Conservation (phyloP, 2,329 filamentous ascomycete species). For the Beauveria sp. region DNA sequence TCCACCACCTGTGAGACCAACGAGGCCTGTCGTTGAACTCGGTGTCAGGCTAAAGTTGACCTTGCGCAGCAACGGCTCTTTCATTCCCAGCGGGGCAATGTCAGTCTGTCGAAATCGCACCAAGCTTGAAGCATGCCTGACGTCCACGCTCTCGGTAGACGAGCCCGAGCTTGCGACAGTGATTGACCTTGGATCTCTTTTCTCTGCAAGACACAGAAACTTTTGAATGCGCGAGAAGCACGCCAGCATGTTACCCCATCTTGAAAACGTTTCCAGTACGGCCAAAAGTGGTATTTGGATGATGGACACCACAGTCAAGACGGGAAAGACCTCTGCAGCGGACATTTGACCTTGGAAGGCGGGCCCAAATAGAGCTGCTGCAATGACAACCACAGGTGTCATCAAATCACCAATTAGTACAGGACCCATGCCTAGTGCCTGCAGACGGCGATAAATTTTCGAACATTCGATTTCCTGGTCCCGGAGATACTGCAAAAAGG, state of each 20-base stretch:
- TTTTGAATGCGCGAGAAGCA: neutral
- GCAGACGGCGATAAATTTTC: neutral
- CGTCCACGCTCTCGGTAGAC: neutral
- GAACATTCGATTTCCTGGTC: neutral
- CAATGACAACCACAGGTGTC: neutral
- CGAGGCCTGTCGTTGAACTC: neutral
- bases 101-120: neutral
- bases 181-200: neutral
- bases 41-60: neutral
- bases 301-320: neutral
- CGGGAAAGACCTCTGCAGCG: neutral
- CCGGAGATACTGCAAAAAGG: neutral
- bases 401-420: neutral
- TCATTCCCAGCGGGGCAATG: neutral
- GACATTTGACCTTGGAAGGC: neutral
- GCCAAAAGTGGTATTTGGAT: neutral
- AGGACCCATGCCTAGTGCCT: neutral
- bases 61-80: neutral
- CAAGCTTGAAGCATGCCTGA: neutral
- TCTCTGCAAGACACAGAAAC: neutral
- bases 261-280: neutral
- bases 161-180: neutral
- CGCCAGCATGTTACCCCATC: neutral
- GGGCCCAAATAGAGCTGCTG: neutral
- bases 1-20: neutral